These are phyloP conservation scores for Pseudogymnoascus sp. DNA, from an alignment of 2,329 filamentous ascomycete species.

Conservation along the genomic window DNA sequence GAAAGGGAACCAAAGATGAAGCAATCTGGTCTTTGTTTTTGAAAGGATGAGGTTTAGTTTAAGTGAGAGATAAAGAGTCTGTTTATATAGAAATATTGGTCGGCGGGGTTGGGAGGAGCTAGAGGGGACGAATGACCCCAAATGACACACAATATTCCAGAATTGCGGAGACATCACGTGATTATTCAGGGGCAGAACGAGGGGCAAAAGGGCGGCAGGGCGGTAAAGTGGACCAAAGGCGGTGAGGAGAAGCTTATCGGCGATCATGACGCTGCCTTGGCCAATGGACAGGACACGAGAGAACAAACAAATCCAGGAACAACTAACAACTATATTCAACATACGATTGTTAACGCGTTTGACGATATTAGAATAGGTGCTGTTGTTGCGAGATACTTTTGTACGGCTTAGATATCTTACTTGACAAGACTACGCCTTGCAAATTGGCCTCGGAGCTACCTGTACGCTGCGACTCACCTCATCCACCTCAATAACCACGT, in stretches of 20 bases:
- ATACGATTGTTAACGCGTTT: neutral
- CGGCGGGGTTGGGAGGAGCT: neutral
- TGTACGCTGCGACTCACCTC: neutral
- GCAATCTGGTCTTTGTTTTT: neutral
- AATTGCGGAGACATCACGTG: neutral
- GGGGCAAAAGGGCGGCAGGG: neutral
- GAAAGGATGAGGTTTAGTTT: neutral
- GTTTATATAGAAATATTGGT: neutral
- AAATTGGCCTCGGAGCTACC: neutral
- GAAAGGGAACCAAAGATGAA: neutral
- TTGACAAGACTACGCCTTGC: neutral
- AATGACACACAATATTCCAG: neutral
- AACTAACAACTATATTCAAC: neutral
- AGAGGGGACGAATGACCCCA: slow-evolving; percentile 5
- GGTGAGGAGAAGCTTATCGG: slow-evolving; percentile 1
- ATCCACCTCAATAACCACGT: neutral
- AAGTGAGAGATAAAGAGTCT: neutral
- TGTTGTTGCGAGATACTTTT: neutral
- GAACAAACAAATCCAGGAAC: neutral
- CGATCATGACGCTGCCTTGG: slow-evolving; percentile 1
- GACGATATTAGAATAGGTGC: neutral
- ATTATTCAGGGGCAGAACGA: neutral
- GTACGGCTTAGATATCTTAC: neutral
- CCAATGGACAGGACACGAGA: neutral
- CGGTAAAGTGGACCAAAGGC: neutral